Conservation (phyloP, 352 stramenopile species). For the Phytopythium vexans region DNA sequence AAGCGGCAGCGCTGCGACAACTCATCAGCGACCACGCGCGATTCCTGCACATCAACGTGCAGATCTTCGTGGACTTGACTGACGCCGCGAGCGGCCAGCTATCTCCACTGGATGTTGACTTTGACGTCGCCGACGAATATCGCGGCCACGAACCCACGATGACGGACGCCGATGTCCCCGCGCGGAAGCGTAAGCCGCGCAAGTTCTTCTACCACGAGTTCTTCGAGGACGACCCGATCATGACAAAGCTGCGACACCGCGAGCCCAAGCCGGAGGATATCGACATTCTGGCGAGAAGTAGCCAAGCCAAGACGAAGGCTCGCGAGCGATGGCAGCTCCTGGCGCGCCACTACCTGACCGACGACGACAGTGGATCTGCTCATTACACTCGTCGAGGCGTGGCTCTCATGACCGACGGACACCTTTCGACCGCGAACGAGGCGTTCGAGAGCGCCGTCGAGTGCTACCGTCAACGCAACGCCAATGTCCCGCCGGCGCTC, state of each 20-base stretch:
- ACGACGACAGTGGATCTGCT: constrained; percentile 4
- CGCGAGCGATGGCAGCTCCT: constrained; percentile 46
- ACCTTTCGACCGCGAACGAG: constrained; percentile 13
- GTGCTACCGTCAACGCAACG: constrained; percentile 1
- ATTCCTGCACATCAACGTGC: constrained; percentile 41
- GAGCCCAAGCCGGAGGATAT: constrained; percentile 7
- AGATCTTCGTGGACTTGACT: constrained; percentile 38
- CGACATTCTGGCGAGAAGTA: constrained; percentile 5
- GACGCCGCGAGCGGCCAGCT: constrained; percentile 1
- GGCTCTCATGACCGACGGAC: constrained; percentile 35
- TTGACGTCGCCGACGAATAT: constrained; percentile 38
- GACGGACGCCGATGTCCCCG: constrained; percentile 27
- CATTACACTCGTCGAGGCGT: constrained; percentile 26
- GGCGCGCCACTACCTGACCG: constrained; percentile 38
- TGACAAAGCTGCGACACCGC: constrained; percentile 16
- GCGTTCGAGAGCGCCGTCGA: constrained; percentile 11
- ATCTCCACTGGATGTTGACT: constrained; percentile 53
- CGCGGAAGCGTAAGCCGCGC: constrained; percentile 38
- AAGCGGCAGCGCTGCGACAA: constrained; percentile 26
- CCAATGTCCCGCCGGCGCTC: constrained; percentile 16
- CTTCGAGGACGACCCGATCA: constrained; percentile 56
- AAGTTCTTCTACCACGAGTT: constrained; percentile 77
- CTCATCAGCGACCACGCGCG: constrained; percentile 21
- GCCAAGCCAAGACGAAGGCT: constrained; percentile 15
- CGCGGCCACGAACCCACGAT: constrained; percentile 24